phyloP scores from a whole-genome alignment of 2,329 filamentous ascomycete genomes.

The Xylogone sp. region DNA sequence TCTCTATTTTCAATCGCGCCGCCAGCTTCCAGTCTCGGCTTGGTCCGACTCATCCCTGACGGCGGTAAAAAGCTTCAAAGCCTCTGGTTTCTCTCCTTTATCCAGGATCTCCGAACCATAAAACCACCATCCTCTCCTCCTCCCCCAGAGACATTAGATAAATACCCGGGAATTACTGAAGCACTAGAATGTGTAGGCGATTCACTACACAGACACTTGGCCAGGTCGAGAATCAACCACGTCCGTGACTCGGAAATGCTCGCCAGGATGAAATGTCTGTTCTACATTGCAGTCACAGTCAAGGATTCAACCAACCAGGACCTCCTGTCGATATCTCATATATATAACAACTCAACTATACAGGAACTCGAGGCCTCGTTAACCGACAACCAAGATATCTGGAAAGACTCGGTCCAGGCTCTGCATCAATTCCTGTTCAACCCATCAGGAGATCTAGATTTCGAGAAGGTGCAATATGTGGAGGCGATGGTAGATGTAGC shows the following conservation, averaged over 20 bases:
- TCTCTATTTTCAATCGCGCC: neutral
- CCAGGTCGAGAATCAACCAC: neutral
- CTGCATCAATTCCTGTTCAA: neutral
- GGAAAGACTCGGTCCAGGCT: neutral
- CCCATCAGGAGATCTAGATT: neutral
- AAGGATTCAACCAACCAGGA: neutral
- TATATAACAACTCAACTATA: neutral
- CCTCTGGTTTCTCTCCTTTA: conserved; percentile 2
- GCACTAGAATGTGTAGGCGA: neutral
- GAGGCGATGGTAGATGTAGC: neutral
- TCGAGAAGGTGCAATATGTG: neutral
- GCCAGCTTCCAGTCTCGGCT: neutral
- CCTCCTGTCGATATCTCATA: too few species aligned
- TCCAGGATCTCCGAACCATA: neutral
- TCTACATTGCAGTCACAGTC: conserved; percentile 3
- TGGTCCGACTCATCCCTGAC: neutral
- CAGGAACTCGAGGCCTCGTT: neutral
- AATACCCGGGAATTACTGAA: neutral
- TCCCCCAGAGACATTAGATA: neutral
- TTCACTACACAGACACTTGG: neutral
- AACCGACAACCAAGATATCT: neutral
- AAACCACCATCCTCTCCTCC: neutral
- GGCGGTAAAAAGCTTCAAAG: neutral
- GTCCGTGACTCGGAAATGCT: neutral
- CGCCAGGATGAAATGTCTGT: conserved; percentile 2